Evolutionary conservation across 108 stramenopile genomes (phyloP).

Genomic region (Skeletonema tropicum): DNA sequence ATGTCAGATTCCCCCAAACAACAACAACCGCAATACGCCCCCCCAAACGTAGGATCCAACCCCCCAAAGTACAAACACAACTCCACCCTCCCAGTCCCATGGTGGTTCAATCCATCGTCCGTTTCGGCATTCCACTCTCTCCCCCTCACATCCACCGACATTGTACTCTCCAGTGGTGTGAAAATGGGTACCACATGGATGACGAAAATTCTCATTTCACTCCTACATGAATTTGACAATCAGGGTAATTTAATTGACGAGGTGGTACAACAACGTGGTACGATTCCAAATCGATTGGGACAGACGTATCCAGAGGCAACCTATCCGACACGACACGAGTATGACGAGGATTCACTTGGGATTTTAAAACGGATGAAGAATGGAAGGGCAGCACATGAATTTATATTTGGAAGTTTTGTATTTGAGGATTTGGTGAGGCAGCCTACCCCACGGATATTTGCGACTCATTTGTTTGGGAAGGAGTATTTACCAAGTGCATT

Average conservation of each 20-base stretch:
- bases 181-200: conserved; percentile 53
- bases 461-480: conserved; percentile 34
- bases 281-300: conserved; percentile 4
- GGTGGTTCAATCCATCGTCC: conserved; percentile 30
- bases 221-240: conserved; percentile 24
- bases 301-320: conserved; percentile 41
- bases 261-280: neutral
- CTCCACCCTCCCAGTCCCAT: conserved; percentile 41
- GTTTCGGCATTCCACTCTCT: conserved; percentile 18
- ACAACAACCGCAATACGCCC: neutral
- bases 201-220: conserved; percentile 6
- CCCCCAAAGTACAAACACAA: conserved; percentile 3
- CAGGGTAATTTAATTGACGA: conserved; percentile 7
- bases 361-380: conserved; percentile 6
- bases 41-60: conserved; percentile 19
- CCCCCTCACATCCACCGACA: conserved; percentile 3
- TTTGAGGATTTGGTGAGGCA: conserved; percentile 29
- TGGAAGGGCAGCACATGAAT: neutral
- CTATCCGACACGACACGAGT: conserved; percentile 12
- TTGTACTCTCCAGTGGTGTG: conserved; percentile 27
- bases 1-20: too few relatives aligned
- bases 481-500: conserved; percentile 12
- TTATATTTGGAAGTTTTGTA: conserved; percentile 35
- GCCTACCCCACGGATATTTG: conserved; percentile 31
- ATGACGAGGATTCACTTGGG: neutral